Percentiles rank a stretch among this genome's conserved stretches.
Conservation (phyloP, 495 filamentous ascomycete species). For the Penicillium herquei region DNA sequence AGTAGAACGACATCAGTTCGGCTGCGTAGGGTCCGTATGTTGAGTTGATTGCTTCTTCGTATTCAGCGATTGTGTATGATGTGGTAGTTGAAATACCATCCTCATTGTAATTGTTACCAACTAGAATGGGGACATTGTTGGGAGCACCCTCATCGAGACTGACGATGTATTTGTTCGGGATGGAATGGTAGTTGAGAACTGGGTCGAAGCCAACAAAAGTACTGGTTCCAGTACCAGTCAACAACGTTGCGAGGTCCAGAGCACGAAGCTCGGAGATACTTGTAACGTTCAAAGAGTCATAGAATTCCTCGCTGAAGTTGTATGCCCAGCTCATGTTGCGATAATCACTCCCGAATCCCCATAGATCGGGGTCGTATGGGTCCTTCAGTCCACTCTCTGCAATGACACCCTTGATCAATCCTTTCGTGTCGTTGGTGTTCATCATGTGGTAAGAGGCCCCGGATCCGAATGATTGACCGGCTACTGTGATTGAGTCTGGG, state of each 20-base stretch:
- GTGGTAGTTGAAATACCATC: background rate
- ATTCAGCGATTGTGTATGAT: background rate
- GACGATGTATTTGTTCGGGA: background rate
- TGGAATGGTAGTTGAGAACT: background rate
- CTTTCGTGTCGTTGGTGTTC: background rate
- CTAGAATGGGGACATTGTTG: background rate
- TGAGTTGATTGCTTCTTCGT: background rate
- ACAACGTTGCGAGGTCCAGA: background rate
- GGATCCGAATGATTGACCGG: background rate
- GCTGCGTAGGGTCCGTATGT: background rate
- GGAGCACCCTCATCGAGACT: background rate
- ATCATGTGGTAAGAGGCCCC: background rate
- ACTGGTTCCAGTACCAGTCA: background rate
- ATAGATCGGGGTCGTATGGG: background rate
- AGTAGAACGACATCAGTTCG: background rate
- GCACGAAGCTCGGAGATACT: background rate
- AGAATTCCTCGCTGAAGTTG: background rate
- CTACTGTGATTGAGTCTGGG: background rate
- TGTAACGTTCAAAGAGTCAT: background rate
- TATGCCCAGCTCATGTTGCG: background rate
- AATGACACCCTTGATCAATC: background rate
- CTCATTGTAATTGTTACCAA: background rate
- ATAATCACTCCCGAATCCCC: background rate
- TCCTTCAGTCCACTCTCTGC: slow-evolving; percentile 1
- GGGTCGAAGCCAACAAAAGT: background rate